Evolutionary conservation across 2,329 filamentous ascomycete genomes (phyloP).

Genomic region (Fusarium stilboides): DNA sequence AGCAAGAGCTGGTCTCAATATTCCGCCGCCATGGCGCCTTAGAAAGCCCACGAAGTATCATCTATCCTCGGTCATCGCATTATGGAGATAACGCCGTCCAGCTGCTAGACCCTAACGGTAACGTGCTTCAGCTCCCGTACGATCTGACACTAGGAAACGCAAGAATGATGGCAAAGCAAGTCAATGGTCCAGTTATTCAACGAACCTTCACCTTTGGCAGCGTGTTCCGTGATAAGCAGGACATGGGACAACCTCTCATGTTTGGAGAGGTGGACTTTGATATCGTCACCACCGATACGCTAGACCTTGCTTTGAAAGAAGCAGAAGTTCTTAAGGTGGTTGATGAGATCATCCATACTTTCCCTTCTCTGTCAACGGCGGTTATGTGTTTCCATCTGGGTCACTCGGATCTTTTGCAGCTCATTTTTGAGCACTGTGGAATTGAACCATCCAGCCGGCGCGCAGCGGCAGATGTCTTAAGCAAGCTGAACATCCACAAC

Average conservation of each 20-base stretch:
- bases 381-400: slow-evolving; percentile 93
- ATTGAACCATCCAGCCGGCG: slow-evolving; percentile 79
- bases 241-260: slow-evolving; percentile 84
- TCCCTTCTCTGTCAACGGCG: slow-evolving; percentile 79
- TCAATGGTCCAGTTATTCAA: slow-evolving; percentile 72
- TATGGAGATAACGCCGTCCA: slow-evolving; percentile 83
- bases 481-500: slow-evolving; percentile 86
- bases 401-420: slow-evolving; percentile 86
- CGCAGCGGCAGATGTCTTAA: slow-evolving; percentile 85
- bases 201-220: slow-evolving; percentile 90
- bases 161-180: slow-evolving; percentile 82
- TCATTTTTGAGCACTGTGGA: slow-evolving; percentile 92
- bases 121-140: slow-evolving; percentile 93
- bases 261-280: slow-evolving; percentile 97
- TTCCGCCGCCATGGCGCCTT: slow-evolving; percentile 93
- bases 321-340: slow-evolving; percentile 95
- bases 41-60: slow-evolving; percentile 79
- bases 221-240: slow-evolving; percentile 85
- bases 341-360: slow-evolving; percentile 87
- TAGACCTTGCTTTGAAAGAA: slow-evolving; percentile 90
- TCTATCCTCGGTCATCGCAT: slow-evolving; percentile 87
- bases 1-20: slow-evolving; percentile 80
- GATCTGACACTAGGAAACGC: slow-evolving; percentile 93
- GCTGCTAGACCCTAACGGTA: slow-evolving; percentile 85
- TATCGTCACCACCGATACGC: slow-evolving; percentile 85